Conservation (phyloP, 2,329 filamentous ascomycete species). For the Sclerotinia spermophila region DNA sequence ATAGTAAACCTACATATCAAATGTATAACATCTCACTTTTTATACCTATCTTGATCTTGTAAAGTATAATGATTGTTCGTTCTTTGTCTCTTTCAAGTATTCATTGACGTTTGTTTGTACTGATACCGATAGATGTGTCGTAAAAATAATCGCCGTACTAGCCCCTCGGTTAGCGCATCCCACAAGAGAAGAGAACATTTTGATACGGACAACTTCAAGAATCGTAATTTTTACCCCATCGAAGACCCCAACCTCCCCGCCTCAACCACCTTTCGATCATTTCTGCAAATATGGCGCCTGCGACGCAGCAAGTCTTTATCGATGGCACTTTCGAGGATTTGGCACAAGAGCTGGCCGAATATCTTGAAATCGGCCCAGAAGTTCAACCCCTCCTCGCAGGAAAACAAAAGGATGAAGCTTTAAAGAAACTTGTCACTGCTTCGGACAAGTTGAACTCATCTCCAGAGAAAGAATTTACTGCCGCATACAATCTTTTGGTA, state of each 20-base stretch:
- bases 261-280: constrained; percentile 18
- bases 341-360: constrained; percentile 89
- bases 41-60: not conserved
- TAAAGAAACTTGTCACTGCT: constrained; percentile 84
- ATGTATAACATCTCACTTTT: not conserved
- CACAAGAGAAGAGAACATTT: constrained; percentile 21
- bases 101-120: not conserved
- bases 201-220: constrained; percentile 19
- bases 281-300: constrained; percentile 28
- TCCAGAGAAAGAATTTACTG: constrained; percentile 94
- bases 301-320: constrained; percentile 59
- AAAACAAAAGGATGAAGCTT: constrained; percentile 74
- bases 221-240: constrained; percentile 19
- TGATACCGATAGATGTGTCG: not conserved
- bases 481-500: constrained; percentile 94
- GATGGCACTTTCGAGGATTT: constrained; percentile 94
- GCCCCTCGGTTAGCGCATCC: constrained; percentile 20
- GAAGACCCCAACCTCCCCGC: constrained; percentile 15
- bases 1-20: not conserved
- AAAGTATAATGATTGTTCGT: not conserved
- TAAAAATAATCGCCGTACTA: constrained; percentile 15
- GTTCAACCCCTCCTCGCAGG: constrained; percentile 69
- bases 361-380: constrained; percentile 72
- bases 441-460: constrained; percentile 75
- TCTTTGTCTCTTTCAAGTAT: not conserved